Evolutionary conservation across 2,329 filamentous ascomycete species (phyloP).

Genomic region (Alternaria dauci): DNA sequence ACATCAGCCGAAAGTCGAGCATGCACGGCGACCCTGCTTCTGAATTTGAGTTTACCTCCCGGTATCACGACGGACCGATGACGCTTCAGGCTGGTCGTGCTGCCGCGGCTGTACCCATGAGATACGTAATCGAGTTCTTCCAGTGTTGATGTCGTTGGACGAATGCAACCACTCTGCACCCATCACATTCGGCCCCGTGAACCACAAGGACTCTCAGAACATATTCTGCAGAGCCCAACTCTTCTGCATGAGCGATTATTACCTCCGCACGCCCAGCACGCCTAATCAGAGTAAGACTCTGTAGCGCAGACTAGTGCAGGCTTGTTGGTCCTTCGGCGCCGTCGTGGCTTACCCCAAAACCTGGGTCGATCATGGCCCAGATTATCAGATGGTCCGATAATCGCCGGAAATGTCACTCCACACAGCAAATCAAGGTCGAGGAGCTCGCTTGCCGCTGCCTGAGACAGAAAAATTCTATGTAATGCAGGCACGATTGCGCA

Average conservation of each 20-base stretch:
- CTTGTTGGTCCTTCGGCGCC: slow-evolving; percentile 22
- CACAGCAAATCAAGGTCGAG: slow-evolving; percentile 18
- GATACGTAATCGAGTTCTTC: not conserved
- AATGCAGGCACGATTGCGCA: slow-evolving; percentile 7
- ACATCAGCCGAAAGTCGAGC: slow-evolving; percentile 22
- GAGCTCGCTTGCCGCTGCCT: slow-evolving; percentile 6
- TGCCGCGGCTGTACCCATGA: not conserved
- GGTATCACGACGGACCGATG: slow-evolving; percentile 14
- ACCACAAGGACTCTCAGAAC: not conserved
- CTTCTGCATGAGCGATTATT: slow-evolving; percentile 4
- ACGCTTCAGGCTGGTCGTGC: slow-evolving; percentile 6
- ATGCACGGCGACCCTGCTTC: slow-evolving; percentile 9
- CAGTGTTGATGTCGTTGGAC: not conserved
- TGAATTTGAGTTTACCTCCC: slow-evolving; percentile 13
- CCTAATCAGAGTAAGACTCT: slow-evolving; percentile 34
- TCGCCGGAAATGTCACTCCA: slow-evolving; percentile 17
- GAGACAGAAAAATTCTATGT: not conserved
- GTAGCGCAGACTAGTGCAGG: slow-evolving; percentile 20
- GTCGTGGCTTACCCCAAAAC: slow-evolving; percentile 24
- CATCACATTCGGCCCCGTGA: not conserved
- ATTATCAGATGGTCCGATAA: slow-evolving; percentile 46
- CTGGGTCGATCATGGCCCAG: slow-evolving; percentile 29
- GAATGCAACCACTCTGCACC: not conserved
- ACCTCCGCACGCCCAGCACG: slow-evolving; percentile 30
- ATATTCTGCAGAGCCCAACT: not conserved